A percentile compares a stretch with the other conserved stretches of the same genome.
Conservation (phyloP, 2,329 filamentous ascomycete species). For the Ceratocystis huliohia region DNA sequence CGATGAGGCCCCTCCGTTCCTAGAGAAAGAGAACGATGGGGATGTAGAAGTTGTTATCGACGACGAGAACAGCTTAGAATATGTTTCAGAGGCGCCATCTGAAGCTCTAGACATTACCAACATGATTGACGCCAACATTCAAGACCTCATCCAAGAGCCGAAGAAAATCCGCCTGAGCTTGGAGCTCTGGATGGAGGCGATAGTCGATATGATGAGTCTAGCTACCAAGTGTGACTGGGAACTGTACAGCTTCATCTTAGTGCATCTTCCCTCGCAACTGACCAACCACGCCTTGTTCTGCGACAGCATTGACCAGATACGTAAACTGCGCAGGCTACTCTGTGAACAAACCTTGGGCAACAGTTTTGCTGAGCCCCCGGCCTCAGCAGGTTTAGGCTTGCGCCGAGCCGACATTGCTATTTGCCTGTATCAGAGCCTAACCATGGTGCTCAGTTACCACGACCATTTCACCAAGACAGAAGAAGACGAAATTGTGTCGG, state of each 20-base stretch:
- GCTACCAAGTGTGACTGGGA: constrained; percentile 57
- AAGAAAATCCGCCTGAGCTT: constrained; percentile 41
- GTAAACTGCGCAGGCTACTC: constrained; percentile 58
- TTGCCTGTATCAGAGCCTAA: constrained; percentile 75
- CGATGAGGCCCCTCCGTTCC: constrained; percentile 17
- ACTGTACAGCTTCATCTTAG: constrained; percentile 77
- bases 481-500: constrained; percentile 76
- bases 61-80: constrained; percentile 19
- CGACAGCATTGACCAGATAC: constrained; percentile 59
- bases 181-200: constrained; percentile 60
- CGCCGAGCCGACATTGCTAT: constrained; percentile 81
- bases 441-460: constrained; percentile 83
- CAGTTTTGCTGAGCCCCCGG: constrained; percentile 68
- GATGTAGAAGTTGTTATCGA: background rate
- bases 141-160: background rate
- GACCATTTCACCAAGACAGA: constrained; percentile 70
- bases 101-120: constrained; percentile 21
- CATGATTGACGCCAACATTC: background rate
- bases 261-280: constrained; percentile 74
- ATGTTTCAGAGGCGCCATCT: constrained; percentile 23
- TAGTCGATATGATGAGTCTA: constrained; percentile 35
- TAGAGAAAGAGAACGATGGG: constrained; percentile 12
- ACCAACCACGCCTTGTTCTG: constrained; percentile 80
- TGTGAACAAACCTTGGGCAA: constrained; percentile 73
- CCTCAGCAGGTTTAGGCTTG: constrained; percentile 49